Evolutionary conservation across 176 grass and related monocot species (phyloP).

Genomic region (Panicum miliaceum): DNA sequence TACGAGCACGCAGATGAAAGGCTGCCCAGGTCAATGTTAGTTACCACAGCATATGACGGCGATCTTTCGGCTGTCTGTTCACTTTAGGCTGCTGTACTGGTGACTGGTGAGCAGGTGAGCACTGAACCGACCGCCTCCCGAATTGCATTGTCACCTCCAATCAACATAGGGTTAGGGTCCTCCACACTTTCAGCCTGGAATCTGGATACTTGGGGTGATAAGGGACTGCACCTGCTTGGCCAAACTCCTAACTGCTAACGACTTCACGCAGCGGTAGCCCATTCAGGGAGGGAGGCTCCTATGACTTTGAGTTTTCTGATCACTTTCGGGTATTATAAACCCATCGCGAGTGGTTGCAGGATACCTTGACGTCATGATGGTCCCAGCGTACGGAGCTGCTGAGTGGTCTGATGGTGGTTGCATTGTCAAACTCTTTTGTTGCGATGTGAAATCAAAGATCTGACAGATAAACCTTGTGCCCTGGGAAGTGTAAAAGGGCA

Average conservation of each 20-base stretch:
- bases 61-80: not conserved
- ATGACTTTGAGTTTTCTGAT: not conserved
- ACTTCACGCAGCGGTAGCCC: not conserved
- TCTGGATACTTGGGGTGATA: not conserved
- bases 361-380: not conserved
- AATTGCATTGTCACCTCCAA: not conserved
- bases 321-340: not conserved
- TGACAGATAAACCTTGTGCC: not conserved
- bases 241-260: not conserved
- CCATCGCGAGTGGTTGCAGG: not conserved
- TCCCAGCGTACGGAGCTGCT: not conserved
- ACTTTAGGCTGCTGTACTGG: no score
- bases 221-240: not conserved
- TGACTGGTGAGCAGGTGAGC: not conserved
- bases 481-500: not conserved
- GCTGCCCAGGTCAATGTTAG: no score
- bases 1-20: not conserved
- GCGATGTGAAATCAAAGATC: not conserved
- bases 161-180: not conserved
- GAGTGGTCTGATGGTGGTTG: constrained; percentile 7
- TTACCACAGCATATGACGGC: not conserved
- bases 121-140: not conserved
- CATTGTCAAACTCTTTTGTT: not conserved
- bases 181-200: not conserved
- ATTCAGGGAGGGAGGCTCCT: not conserved